Percentiles rank a stretch among this genome's conserved stretches.
These are phyloP conservation scores for Aspergillus unguis DNA, from an alignment of 2,329 filamentous ascomycete genomes.

Conservation along the genomic window DNA sequence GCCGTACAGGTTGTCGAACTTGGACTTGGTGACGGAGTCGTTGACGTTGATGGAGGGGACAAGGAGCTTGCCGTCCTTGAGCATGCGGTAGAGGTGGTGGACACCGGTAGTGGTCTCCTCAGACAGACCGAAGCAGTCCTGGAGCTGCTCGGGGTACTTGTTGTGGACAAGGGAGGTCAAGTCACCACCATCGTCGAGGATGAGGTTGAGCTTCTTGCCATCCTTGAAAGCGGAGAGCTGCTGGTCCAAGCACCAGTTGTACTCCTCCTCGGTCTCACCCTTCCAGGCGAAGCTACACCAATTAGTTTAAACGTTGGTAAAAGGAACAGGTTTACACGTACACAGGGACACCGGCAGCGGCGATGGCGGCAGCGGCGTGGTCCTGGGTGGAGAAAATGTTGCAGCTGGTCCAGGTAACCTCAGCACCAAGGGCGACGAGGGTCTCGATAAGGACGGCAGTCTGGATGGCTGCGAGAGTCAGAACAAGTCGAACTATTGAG, in stretches of 20 bases:
- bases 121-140: slow-evolving; percentile 96
- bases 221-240: slow-evolving; percentile 97
- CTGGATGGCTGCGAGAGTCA: slow-evolving; percentile 69
- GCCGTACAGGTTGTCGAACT: slow-evolving; percentile 99
- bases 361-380: slow-evolving; percentile 96
- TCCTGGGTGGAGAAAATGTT: slow-evolving; percentile 99
- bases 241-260: slow-evolving; percentile 99
- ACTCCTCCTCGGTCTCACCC: slow-evolving; percentile 98
- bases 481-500: background rate
- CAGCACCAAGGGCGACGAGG: slow-evolving; percentile 86
- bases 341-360: slow-evolving; percentile 86
- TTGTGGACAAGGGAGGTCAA: slow-evolving; percentile 92
- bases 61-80: slow-evolving; percentile 84
- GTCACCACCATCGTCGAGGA: slow-evolving; percentile 98
- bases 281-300: slow-evolving; percentile 63
- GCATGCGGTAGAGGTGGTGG: slow-evolving; percentile 98
- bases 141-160: slow-evolving; percentile 98
- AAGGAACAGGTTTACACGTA: slow-evolving; percentile 32
- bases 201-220: slow-evolving; percentile 93
- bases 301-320: background rate
- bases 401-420: slow-evolving; percentile 98
- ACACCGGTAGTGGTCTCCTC: slow-evolving; percentile 99
- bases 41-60: slow-evolving; percentile 99
- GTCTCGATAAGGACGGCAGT: slow-evolving; percentile 99
- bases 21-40: slow-evolving; percentile 99